Evolutionary conservation across 805 yeast species (phyloP), one percentile per base, ranked within the genome.

Genomic region (Saturnispora ahearnii): DNA sequence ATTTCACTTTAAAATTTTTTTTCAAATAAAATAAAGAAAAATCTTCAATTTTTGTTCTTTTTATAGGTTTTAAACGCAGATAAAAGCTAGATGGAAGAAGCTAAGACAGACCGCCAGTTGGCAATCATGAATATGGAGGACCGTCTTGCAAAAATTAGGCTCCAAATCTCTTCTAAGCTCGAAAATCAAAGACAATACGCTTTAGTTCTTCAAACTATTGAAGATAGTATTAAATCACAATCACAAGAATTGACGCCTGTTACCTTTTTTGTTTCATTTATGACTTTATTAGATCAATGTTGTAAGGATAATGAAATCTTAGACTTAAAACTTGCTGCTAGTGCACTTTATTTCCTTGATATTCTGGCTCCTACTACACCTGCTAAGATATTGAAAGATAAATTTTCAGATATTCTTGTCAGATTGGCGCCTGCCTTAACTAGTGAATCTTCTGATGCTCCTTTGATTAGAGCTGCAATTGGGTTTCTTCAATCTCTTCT

Each of bases 181-280:
- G 88, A 84, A 24, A 87, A 89, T 65, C 97, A 89, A 68, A 85
- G 84, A 61, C 88, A 84, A 62, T 72, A 87, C 55, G 96, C 96
- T 8, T 68, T 87, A 28, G 82, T 91, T 50, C 73, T 93, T 45
- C 76, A 84, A 22, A 96, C 97, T 3, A 90, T 93, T 45, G 99
- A 93, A 63, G 96, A 87, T 58, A 87, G 87, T 57, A 75, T 93
- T 41, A 73, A 75, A 41, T 88, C 81, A 55, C 86, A 83, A 57
- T 72, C 74, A 41, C 78, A 78, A 46, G 73, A 74, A 44, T 73
- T 71, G 51, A 73, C 85, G 13, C 82, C 96, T 28, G 83, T 87
- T 28, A 82, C 96, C 0, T 93, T 93, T 65, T 82, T 89, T 59
- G 81, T 90, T 15, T 86, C 96, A 0, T 83, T 91, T 55, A 68